Evolutionary conservation across 345 rosid genomes (phyloP).

Genomic region (Gossypium mustelinum): DNA sequence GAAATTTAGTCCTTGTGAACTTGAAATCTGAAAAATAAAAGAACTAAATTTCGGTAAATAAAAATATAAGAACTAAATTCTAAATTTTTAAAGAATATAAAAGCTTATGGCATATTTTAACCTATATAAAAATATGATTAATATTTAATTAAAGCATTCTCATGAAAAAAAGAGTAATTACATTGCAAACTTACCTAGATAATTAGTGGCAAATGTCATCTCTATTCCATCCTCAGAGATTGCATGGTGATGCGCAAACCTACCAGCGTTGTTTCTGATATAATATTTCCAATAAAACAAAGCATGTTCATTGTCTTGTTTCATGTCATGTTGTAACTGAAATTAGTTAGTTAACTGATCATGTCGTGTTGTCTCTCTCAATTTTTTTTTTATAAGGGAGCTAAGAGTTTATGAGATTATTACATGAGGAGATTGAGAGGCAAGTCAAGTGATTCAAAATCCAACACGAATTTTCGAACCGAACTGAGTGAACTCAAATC

Average conservation of each 20-base stretch:
- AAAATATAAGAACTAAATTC: too few relatives aligned
- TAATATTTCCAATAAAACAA: neutral
- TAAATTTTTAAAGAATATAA: too few relatives aligned
- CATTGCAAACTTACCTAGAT: conserved; percentile 50
- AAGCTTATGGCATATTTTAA: too few relatives aligned
- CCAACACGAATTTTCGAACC: conserved; percentile 55
- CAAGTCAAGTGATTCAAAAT: conserved; percentile 65
- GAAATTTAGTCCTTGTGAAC: too few relatives aligned
- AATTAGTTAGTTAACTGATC: neutral
- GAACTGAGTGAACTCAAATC: conserved; percentile 88
- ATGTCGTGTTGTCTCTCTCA: neutral
- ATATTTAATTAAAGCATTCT: too few relatives aligned
- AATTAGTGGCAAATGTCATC: conserved; percentile 97
- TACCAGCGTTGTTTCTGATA: conserved; percentile 95
- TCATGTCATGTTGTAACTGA: too few relatives aligned
- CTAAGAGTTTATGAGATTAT: conserved; percentile 8
- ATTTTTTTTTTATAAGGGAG: too few relatives aligned
- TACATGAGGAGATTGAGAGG: conserved; percentile 95
- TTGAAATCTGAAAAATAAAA: too few relatives aligned
- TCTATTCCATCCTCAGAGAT: conserved; percentile 94
- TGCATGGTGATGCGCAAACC: conserved; percentile 79
- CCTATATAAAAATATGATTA: too few relatives aligned
- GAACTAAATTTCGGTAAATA: too few relatives aligned
- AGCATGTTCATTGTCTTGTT: neutral
- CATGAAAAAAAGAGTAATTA: too few relatives aligned